phyloP scores from a whole-genome alignment of 2,329 filamentous ascomycete species.

The Neoascochyta sp. region DNA sequence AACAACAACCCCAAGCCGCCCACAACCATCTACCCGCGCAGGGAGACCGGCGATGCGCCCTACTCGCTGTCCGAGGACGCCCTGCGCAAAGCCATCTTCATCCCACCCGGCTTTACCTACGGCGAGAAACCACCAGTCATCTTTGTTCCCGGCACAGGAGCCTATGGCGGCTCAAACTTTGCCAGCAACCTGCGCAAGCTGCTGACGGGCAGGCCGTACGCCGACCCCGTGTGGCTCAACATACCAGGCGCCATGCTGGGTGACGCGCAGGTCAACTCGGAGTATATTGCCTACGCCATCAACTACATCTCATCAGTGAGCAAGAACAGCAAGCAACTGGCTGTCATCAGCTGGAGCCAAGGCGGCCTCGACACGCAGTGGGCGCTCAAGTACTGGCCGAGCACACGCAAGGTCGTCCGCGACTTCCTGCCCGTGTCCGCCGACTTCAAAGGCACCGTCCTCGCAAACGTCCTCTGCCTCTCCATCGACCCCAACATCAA shows the following conservation, averaged over 20 bases:
- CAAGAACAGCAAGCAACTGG: conserved; percentile 8
- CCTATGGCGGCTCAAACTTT: conserved; percentile 47
- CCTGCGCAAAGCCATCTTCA: conserved; percentile 52
- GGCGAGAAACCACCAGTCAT: conserved; percentile 49
- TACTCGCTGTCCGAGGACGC: conserved; percentile 48
- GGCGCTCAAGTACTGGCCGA: conserved; percentile 58
- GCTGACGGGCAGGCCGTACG: conserved; percentile 27
- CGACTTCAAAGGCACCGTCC: conserved; percentile 51
- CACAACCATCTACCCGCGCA: conserved; percentile 36
- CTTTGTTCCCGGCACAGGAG: conserved; percentile 53
- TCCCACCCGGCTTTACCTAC: conserved; percentile 46
- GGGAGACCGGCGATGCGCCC: conserved; percentile 43
- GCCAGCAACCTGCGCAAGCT: conserved; percentile 50
- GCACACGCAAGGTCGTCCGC: conserved; percentile 43
- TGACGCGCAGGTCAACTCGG: conserved; percentile 52
- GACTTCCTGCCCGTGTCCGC: conserved; percentile 53
- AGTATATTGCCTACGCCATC: conserved; percentile 57
- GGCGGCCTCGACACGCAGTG: conserved; percentile 55
- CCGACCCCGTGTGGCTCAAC: conserved; percentile 52
- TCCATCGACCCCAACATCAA: conserved; percentile 21
- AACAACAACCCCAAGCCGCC: conserved; percentile 19
- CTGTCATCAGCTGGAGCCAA: conserved; percentile 54
- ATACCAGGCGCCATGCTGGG: conserved; percentile 47
- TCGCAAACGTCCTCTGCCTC: conserved; percentile 31
- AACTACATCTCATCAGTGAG: conserved; percentile 51